Conservation (phyloP, 495 filamentous ascomycete genomes). For the Lasiosphaeriaceae sp. region DNA sequence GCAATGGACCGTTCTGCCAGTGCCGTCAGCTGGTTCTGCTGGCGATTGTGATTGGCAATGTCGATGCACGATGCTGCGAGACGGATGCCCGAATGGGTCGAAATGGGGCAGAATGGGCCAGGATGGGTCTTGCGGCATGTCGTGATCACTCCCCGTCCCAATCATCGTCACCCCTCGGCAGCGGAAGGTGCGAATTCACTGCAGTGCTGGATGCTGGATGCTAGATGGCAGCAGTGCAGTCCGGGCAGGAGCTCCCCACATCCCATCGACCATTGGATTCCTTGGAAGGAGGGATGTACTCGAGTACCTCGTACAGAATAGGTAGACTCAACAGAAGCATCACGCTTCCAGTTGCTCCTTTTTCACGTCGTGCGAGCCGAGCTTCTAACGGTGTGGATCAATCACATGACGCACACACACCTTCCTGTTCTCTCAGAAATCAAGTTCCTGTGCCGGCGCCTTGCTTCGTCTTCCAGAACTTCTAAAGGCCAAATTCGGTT, state of each 20-base stretch:
- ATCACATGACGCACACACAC: slow-evolving; percentile 12
- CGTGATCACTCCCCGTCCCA: slow-evolving; percentile 12
- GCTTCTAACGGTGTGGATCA: slow-evolving; percentile 3
- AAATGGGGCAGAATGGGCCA: background rate
- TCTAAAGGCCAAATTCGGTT: background rate
- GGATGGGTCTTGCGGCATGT: slow-evolving; percentile 1
- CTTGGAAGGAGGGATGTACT: too few species aligned
- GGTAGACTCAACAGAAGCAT: too few species aligned
- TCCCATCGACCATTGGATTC: too few species aligned
- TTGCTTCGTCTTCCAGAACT: background rate
- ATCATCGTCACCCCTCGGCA: slow-evolving; percentile 2
- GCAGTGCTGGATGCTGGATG: too few species aligned
- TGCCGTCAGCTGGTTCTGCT: background rate
- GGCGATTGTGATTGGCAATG: background rate
- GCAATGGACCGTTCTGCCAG: background rate
- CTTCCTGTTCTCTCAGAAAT: background rate
- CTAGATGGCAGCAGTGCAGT: background rate
- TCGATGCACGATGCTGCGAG: background rate
- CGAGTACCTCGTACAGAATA: too few species aligned
- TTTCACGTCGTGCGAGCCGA: background rate
- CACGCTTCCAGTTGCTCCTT: too few species aligned
- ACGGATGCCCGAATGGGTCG: background rate
- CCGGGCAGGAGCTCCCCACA: background rate
- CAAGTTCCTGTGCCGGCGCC: background rate
- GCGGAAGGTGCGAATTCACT: background rate